Conservation (phyloP, 2,329 filamentous ascomycete genomes). For the Fusarium pininemorale region DNA sequence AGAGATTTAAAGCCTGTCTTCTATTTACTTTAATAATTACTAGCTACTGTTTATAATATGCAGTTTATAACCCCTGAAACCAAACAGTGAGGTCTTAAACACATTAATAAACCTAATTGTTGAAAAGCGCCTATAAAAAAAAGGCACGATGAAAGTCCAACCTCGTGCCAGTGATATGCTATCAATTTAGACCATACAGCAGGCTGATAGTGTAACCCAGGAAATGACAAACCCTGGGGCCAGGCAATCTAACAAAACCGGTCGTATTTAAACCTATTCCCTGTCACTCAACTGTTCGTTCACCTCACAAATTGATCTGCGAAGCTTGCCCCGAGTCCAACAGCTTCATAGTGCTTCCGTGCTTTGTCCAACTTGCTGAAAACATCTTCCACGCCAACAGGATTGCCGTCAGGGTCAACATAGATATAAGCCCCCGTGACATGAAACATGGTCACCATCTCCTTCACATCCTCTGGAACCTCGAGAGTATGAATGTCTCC, state of each 20-base stretch:
- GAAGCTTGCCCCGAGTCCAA: background rate
- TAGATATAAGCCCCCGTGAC: background rate
- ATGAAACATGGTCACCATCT: background rate
- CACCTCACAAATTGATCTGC: background rate
- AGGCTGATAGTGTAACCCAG: background rate
- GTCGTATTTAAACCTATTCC: background rate
- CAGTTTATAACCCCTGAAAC: background rate
- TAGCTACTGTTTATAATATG: background rate
- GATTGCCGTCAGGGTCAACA: background rate
- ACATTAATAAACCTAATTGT: background rate
- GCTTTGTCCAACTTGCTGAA: background rate
- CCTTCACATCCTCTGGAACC: background rate
- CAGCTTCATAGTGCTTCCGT: background rate
- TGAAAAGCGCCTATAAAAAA: background rate
- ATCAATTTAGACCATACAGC: background rate
- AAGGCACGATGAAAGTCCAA: background rate
- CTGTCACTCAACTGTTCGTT: background rate
- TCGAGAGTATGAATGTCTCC: conserved; percentile 47
- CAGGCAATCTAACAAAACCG: background rate
- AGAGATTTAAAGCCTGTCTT: background rate
- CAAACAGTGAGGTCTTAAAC: background rate
- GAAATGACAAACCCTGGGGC: background rate
- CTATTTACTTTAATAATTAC: background rate
- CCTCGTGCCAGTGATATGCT: background rate
- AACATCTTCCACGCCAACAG: background rate